These are phyloP conservation scores for Ustilago nuda DNA, from an alignment of 1,284 basidiomycete species.

Conservation along the genomic window DNA sequence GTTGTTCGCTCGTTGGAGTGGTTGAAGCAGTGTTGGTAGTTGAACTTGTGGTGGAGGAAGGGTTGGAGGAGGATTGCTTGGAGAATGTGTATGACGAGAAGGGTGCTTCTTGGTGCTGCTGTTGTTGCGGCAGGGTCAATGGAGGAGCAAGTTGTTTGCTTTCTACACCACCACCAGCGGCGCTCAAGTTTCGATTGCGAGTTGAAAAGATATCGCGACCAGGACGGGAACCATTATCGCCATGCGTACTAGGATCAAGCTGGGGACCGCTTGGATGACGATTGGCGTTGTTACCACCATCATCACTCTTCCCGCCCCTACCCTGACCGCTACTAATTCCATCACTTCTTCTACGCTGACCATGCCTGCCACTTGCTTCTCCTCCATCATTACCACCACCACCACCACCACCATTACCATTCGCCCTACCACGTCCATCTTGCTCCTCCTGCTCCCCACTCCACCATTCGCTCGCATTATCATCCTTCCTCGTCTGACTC, in stretches of 20 bases:
- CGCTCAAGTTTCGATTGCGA: neutral
- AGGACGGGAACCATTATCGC: neutral
- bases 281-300: neutral
- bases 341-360: neutral
- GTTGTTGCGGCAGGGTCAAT: neutral
- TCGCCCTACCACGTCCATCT: neutral
- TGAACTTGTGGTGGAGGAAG: conserved; percentile 9
- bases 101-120: neutral
- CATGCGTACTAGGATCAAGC: neutral
- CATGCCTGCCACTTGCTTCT: neutral
- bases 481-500: conserved; percentile 33
- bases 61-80: conserved; percentile 1
- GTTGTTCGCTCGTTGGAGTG: conserved; percentile 28
- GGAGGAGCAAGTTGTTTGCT: neutral
- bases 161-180: neutral
- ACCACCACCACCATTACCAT: neutral
- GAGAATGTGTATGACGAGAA: neutral
- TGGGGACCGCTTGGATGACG: neutral
- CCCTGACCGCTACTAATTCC: neutral
- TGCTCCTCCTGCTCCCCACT: conserved; percentile 11
- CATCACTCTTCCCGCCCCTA: neutral
- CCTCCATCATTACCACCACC: neutral
- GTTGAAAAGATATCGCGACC: neutral
- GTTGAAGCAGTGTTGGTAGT: conserved; percentile 24
- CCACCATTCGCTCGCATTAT: conserved; percentile 11